Conservation (phyloP, 2,329 filamentous ascomycete species). For the Aspergillus sclerotialis region DNA sequence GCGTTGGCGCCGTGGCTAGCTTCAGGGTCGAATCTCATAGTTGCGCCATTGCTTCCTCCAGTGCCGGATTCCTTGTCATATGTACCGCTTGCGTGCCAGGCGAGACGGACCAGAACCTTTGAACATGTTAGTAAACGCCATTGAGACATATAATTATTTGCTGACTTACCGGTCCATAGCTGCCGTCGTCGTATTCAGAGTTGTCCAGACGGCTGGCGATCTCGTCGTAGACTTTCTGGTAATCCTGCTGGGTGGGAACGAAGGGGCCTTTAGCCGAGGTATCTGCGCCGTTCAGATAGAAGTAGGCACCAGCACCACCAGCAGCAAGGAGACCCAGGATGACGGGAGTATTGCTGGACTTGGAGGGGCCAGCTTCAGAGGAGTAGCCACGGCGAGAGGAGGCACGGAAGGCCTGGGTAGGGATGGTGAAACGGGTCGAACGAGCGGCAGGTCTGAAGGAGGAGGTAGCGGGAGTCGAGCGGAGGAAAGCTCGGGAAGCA, state of each 20-base stretch:
- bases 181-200: constrained; percentile 93
- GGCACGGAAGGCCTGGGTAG: constrained; percentile 64
- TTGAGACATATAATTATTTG: no score
- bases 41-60: constrained; percentile 91
- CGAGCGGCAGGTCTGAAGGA: constrained; percentile 39
- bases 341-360: constrained; percentile 46
- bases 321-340: constrained; percentile 54
- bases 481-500: constrained; percentile 36
- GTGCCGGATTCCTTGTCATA: constrained; percentile 83
- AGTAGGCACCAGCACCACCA: constrained; percentile 60
- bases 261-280: constrained; percentile 51
- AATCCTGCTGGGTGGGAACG: constrained; percentile 74
- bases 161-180: constrained; percentile 68
- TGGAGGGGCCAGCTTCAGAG: constrained; percentile 53
- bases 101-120: constrained; percentile 1
- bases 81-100: constrained; percentile 81
- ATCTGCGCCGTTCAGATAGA: constrained; percentile 49
- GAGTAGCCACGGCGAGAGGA: constrained; percentile 74
- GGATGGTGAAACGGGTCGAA: constrained; percentile 52
- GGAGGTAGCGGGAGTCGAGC: constrained; percentile 29
- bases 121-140: no score
- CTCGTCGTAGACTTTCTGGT: constrained; percentile 90
- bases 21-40: constrained; percentile 92
- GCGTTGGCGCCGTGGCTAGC: constrained; percentile 88
- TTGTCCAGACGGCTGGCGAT: constrained; percentile 76